A percentile compares a stretch with the other conserved stretches of the same genome.
phyloP scores from a whole-genome alignment of 2,329 filamentous ascomycete species.

The Drechmeria coniospora region DNA sequence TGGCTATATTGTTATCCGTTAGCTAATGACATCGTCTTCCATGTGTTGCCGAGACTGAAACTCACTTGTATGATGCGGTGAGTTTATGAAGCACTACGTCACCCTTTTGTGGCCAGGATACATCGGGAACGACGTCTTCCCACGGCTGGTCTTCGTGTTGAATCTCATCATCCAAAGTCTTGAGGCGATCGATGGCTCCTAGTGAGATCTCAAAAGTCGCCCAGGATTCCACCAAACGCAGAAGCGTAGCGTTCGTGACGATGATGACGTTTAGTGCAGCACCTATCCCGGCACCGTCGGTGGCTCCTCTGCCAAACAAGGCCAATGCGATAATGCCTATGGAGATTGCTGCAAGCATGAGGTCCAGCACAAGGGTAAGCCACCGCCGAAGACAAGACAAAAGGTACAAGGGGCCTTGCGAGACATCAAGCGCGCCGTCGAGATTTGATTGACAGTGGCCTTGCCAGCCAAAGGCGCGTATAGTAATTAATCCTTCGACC shows the following conservation, averaged over 20 bases:
- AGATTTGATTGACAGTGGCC: background rate
- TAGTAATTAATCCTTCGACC: slow-evolving; percentile 2
- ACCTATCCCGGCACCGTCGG: slow-evolving; percentile 7
- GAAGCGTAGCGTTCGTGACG: slow-evolving; percentile 8
- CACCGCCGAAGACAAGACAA: slow-evolving; percentile 32
- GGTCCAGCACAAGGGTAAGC: slow-evolving; percentile 22
- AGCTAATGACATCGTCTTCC: background rate
- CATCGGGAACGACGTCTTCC: slow-evolving; percentile 2
- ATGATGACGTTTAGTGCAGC: slow-evolving; percentile 12
- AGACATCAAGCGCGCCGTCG: background rate
- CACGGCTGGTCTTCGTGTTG: slow-evolving; percentile 5
- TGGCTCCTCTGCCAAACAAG: slow-evolving; percentile 10
- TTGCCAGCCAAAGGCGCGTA: slow-evolving; percentile 11
- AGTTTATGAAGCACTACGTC: slow-evolving; percentile 5
- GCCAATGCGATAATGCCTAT: slow-evolving; percentile 18
- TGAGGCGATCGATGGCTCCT: slow-evolving; percentile 9
- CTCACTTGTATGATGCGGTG: slow-evolving; percentile 7
- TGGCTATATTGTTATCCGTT: background rate
- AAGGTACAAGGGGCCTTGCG: slow-evolving; percentile 14
- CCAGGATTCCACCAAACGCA: slow-evolving; percentile 9
- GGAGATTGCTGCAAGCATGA: slow-evolving; percentile 19
- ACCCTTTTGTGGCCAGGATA: slow-evolving; percentile 8
- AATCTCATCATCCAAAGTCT: slow-evolving; percentile 6
- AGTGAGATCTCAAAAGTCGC: slow-evolving; percentile 10
- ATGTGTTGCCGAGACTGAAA: background rate